phyloP scores from a whole-genome alignment of 1,284 basidiomycete species.

The Microbotryum violaceum region DNA sequence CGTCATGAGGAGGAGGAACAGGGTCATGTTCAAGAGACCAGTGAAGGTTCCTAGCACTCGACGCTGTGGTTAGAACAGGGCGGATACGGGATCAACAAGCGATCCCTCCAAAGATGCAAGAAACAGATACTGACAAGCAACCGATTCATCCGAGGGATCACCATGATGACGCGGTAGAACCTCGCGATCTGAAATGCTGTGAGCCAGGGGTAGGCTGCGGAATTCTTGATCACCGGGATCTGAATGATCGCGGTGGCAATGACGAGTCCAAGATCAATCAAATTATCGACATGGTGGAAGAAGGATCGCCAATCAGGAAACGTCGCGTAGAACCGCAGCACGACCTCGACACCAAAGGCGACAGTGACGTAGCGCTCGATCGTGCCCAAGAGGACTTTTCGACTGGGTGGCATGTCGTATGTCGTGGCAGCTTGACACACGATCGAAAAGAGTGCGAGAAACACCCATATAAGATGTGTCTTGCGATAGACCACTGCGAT shows the following conservation, averaged over 20 bases:
- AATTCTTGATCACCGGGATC: conserved; percentile 65
- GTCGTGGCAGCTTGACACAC: conserved; percentile 70
- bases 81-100: conserved; percentile 28
- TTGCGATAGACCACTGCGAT: conserved; percentile 35
- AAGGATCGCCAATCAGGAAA: conserved; percentile 79
- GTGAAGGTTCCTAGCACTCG: conserved; percentile 88
- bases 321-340: conserved; percentile 62
- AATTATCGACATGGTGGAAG: conserved; percentile 59
- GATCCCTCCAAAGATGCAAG: background rate
- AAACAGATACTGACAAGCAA: conserved; percentile 52
- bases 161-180: conserved; percentile 90
- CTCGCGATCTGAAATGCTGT: conserved; percentile 80
- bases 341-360: conserved; percentile 81
- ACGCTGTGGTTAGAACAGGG: conserved; percentile 47
- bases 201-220: conserved; percentile 75
- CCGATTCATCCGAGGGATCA: conserved; percentile 74
- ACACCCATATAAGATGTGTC: conserved; percentile 67
- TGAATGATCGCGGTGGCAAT: conserved; percentile 73
- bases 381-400: conserved; percentile 48
- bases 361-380: conserved; percentile 74
- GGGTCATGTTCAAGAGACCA: conserved; percentile 84
- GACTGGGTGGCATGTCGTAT: conserved; percentile 49
- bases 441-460: conserved; percentile 52
- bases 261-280: conserved; percentile 74
- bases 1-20: conserved; percentile 86